Percentiles rank a stretch among this genome's conserved stretches.
Conservation (phyloP, 768 basidiomycete genomes). For the Lactifluus rugatus region DNA sequence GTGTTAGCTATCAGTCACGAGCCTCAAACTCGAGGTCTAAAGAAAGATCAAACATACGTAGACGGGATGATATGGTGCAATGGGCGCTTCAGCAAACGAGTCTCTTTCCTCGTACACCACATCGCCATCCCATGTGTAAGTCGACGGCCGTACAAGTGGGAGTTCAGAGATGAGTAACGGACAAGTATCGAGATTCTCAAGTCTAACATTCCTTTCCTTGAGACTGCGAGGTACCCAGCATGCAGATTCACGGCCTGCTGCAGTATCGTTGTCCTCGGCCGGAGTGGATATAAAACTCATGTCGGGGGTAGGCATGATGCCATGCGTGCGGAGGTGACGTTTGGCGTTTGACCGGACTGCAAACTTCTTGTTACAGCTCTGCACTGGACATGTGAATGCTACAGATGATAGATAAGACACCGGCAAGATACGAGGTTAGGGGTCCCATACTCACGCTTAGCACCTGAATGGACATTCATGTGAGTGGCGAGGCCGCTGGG, state of each 20-base stretch:
- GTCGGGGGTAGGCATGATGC: slow-evolving; percentile 41
- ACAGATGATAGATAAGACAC: background rate
- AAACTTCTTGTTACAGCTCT: slow-evolving; percentile 56
- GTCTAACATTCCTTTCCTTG: slow-evolving; percentile 23
- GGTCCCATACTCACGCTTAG: slow-evolving; percentile 33
- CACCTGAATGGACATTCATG: slow-evolving; percentile 45
- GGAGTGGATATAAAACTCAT: slow-evolving; percentile 35
- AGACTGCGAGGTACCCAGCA: slow-evolving; percentile 36
- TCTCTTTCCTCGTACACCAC: slow-evolving; percentile 29
- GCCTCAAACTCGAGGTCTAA: background rate
- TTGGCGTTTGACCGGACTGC: slow-evolving; percentile 76
- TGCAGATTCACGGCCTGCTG: slow-evolving; percentile 20
- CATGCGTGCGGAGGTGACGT: slow-evolving; percentile 70
- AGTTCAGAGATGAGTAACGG: slow-evolving; percentile 30
- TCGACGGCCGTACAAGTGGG: slow-evolving; percentile 28
- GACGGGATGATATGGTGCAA: slow-evolving; percentile 29
- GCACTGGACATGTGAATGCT: slow-evolving; percentile 44
- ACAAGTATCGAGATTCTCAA: slow-evolving; percentile 23
- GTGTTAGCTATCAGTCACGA: background rate
- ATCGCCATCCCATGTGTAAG: slow-evolving; percentile 25
- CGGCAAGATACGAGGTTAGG: background rate
- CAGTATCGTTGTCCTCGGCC: slow-evolving; percentile 28
- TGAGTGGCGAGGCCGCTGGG: slow-evolving; percentile 44
- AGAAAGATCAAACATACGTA: slow-evolving; percentile 23
- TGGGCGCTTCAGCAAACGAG: slow-evolving; percentile 25